Base-by-base conservation (phyloP, 306 rosid genomes). In the Senna siamea region DNA sequence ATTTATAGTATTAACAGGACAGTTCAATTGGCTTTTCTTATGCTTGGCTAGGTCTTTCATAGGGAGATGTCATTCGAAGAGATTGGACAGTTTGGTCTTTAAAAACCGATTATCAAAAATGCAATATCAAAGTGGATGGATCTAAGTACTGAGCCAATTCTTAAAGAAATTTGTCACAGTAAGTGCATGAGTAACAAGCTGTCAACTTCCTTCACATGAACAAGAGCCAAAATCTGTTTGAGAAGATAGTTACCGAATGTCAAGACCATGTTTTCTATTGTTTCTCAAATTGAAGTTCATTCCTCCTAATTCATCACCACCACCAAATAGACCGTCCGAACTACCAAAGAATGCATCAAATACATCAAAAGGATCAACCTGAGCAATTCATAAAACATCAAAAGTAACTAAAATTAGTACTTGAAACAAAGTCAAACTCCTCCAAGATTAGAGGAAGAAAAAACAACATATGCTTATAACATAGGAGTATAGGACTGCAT, bases 281-380 rank as follows among this genome's bases (percentile, higher is more conserved):
- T 65, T 89, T 65, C 92, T 85, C 43, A 85, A 61, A 81, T 78
- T 85, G 79, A 93, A 87, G 78, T 82, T 68, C 70, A 91, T 20
- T 74, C 91, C 96, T 47, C 91, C 90, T 12, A 74, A 20, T 51
- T 82, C 98, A 77, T 81, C 84, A 44, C 63, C 73, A 60, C 85
- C 94, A 55, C 90, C 89, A 83, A 85, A 93, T 66, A 93, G 13
- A 48, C 90, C 93, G 58, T 83, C 88, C 2, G 90, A 78, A 63
- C 82, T 90, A 63, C 97, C 95, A 77, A 94, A 94, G 88, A 84
- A 87, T n/a, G 86, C 63, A 44, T 90, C 84, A 38, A 89, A 94
- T 76, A 87, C 72, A 20, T 88, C 95, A 75, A 82, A 94, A 28
- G 93, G 95, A 85, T 88, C 90, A 79, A 92, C 90, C 99, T 94